These are phyloP conservation scores for Maudiozyma turicensis DNA, from an alignment of 805 yeast species.

Conservation along the genomic window DNA sequence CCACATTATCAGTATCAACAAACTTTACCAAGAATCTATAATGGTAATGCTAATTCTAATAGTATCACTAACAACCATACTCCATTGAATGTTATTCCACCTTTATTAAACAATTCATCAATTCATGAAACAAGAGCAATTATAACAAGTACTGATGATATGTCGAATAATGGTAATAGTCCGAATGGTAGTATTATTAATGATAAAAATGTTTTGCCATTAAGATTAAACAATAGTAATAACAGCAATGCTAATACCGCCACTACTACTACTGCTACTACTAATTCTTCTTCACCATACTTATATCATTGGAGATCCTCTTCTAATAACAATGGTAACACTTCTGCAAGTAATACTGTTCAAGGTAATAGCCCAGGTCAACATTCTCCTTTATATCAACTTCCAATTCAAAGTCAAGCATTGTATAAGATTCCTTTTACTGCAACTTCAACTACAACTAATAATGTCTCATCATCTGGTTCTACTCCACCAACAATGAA, in stretches of 20 bases:
- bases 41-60: neutral
- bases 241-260: neutral
- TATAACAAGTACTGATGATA: neutral
- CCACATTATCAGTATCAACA: slow-evolving; percentile 6
- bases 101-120: neutral
- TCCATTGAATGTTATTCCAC: slow-evolving; percentile 1
- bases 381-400: neutral
- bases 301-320: slow-evolving; percentile 1
- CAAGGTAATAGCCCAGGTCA: neutral
- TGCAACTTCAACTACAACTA: neutral
- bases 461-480: neutral
- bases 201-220: neutral
- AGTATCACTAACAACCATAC: neutral
- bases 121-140: neutral
- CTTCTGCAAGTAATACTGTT: neutral
- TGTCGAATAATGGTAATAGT: neutral
- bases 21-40: slow-evolving; percentile 1
- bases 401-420: neutral
- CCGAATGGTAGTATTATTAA: neutral
- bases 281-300: slow-evolving; percentile 1
- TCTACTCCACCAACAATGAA: slow-evolving; percentile 3
- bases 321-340: neutral
- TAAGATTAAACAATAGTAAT: neutral
- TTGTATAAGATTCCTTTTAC: neutral
- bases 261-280: neutral